Evolutionary conservation across 176 grass and related monocot species (phyloP).

Genomic region (Musa acuminata): DNA sequence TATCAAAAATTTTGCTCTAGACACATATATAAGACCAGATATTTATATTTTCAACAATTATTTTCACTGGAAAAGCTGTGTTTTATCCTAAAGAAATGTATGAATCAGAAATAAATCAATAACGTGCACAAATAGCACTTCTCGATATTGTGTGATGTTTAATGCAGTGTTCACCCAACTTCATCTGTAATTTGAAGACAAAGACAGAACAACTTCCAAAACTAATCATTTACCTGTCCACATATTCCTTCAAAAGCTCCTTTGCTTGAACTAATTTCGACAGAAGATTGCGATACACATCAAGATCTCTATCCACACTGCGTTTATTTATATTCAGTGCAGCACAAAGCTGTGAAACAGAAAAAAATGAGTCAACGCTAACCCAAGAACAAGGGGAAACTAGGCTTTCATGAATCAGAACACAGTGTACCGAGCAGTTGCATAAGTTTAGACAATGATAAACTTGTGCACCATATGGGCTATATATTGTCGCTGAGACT

Average conservation of each 20-base stretch:
- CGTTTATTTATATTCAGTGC: slow-evolving; percentile 83
- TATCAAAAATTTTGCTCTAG: background rate
- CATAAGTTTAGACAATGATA: background rate
- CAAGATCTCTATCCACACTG: slow-evolving; percentile 93
- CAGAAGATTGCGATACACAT: slow-evolving; percentile 93
- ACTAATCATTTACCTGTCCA: slow-evolving; percentile 57
- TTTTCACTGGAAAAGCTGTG: too few species aligned
- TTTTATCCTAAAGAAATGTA: too few species aligned
- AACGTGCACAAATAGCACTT: background rate
- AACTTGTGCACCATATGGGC: background rate
- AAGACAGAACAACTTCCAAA: slow-evolving; percentile 3
- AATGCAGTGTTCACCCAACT: background rate
- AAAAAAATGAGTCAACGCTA: slow-evolving; percentile 23
- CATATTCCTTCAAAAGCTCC: slow-evolving; percentile 97
- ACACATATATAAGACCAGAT: too few species aligned
- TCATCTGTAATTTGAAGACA: background rate
- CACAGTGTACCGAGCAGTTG: background rate
- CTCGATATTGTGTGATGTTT: background rate
- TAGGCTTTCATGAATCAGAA: background rate
- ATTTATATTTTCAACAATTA: too few species aligned
- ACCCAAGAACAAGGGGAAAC: background rate
- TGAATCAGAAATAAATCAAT: background rate
- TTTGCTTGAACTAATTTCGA: slow-evolving; percentile 97
- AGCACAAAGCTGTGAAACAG: slow-evolving; percentile 54
- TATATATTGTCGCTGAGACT: too few species aligned